Percentiles rank a stretch among this genome's conserved stretches.
Evolutionary conservation across 2,329 filamentous ascomycete species (phyloP).

Genomic region (Leptographium wingfieldii): DNA sequence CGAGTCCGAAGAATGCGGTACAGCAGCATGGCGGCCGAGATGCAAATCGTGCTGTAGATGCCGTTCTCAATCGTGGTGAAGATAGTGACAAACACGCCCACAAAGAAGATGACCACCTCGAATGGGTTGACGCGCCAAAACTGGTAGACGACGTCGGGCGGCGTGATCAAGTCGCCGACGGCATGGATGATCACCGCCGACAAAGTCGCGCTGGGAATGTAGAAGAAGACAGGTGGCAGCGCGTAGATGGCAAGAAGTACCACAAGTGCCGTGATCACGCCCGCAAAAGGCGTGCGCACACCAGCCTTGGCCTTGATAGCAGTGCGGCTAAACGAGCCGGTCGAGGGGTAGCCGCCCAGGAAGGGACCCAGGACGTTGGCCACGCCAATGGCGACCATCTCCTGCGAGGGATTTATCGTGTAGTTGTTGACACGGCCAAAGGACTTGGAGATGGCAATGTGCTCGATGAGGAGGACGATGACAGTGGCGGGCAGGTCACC

Average conservation of each 20-base stretch:
- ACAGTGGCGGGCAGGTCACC: conserved; percentile 70
- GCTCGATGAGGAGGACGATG: conserved; percentile 89
- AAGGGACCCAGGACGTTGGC: conserved; percentile 87
- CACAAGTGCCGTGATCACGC: conserved; percentile 64
- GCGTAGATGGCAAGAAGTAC: conserved; percentile 69
- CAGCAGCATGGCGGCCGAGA: conserved; percentile 66
- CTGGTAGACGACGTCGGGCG: conserved; percentile 81
- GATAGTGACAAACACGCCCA: conserved; percentile 79
- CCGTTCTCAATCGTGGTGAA: conserved; percentile 85
- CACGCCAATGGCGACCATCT: conserved; percentile 88
- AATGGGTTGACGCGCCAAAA: conserved; percentile 91
- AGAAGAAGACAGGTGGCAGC: conserved; percentile 66
- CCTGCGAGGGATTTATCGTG: conserved; percentile 89
- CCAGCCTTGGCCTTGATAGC: conserved; percentile 79
- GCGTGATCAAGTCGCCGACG: conserved; percentile 72
- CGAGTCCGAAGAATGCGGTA: conserved; percentile 74
- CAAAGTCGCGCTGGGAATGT: conserved; percentile 60
- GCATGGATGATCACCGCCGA: conserved; percentile 74
- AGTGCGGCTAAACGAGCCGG: conserved; percentile 58
- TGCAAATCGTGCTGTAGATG: conserved; percentile 72
- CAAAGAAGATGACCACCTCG: conserved; percentile 85
- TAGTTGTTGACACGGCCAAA: conserved; percentile 98
- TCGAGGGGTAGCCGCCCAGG: conserved; percentile 82
- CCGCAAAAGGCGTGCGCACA: conserved; percentile 65
- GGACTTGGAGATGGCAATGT: conserved; percentile 95